Evolutionary conservation across 768 basidiomycete species (phyloP).

Genomic region (Cyclocybe cylindracea): DNA sequence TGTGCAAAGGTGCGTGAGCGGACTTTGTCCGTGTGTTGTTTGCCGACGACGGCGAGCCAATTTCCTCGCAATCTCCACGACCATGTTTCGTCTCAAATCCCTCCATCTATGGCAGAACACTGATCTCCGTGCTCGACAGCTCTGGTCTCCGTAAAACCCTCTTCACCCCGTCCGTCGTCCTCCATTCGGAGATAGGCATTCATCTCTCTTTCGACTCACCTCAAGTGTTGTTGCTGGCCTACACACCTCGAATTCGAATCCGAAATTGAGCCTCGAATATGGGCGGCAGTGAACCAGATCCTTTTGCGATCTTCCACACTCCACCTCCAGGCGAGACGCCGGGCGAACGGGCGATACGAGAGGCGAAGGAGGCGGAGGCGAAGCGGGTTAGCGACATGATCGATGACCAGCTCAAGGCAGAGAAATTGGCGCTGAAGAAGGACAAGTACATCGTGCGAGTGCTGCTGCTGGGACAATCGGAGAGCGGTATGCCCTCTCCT

Average conservation of each 20-base stretch:
- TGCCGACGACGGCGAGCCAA: too few relatives aligned
- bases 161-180: too few relatives aligned
- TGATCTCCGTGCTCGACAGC: too few relatives aligned
- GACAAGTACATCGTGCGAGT: constrained; percentile 48
- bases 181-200: too few relatives aligned
- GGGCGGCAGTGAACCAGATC: constrained; percentile 42
- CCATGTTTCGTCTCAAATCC: too few relatives aligned
- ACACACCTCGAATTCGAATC: not conserved
- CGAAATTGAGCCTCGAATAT: constrained; percentile 7
- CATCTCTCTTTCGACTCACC: not conserved
- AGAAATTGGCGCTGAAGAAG: constrained; percentile 45
- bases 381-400: constrained; percentile 58
- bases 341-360: constrained; percentile 43
- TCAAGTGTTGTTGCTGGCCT: not conserved
- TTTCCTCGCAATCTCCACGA: too few relatives aligned
- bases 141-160: too few relatives aligned
- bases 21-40: too few relatives aligned
- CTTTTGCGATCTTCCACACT: constrained; percentile 53
- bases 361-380: constrained; percentile 47
- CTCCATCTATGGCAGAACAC: too few relatives aligned
- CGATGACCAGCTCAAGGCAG: constrained; percentile 54
- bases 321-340: constrained; percentile 62
- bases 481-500: constrained; percentile 46
- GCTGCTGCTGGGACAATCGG: constrained; percentile 59
- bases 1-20: too few relatives aligned